Conservation (phyloP, 2,329 filamentous ascomycete species). For the Metarhizium sp. region DNA sequence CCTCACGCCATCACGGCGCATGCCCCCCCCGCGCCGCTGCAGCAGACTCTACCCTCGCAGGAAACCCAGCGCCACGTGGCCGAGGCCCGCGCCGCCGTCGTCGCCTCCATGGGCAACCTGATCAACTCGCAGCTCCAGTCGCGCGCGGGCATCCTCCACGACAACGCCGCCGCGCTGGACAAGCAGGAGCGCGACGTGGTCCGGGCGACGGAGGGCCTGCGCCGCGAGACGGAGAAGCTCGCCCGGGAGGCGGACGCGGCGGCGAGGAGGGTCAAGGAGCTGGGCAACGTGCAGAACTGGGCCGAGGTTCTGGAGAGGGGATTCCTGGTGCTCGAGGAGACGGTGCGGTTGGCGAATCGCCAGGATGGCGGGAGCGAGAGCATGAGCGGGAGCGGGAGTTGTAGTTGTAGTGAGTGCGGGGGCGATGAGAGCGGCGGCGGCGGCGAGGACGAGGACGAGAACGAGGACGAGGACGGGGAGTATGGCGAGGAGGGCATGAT, state of each 20-base stretch:
- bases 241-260: slow-evolving; percentile 54
- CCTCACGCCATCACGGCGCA: slow-evolving; percentile 5
- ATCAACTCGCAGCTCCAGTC: slow-evolving; percentile 59
- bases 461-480: slow-evolving; percentile 3
- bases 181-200: slow-evolving; percentile 59
- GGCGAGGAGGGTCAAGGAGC: slow-evolving; percentile 60
- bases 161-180: slow-evolving; percentile 54
- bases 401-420: slow-evolving; percentile 28
- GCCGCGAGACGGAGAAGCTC: slow-evolving; percentile 56
- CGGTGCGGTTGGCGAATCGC: slow-evolving; percentile 43
- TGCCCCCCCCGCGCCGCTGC: slow-evolving; percentile 13
- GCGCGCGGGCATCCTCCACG: slow-evolving; percentile 60
- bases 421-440: slow-evolving; percentile 12
- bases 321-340: slow-evolving; percentile 56
- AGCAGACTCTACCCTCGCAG: slow-evolving; percentile 30
- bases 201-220: slow-evolving; percentile 49
- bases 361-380: slow-evolving; percentile 4
- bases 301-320: slow-evolving; percentile 69
- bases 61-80: slow-evolving; percentile 38
- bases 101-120: slow-evolving; percentile 58
- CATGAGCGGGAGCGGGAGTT: slow-evolving; percentile 7
- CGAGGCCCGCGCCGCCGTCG: slow-evolving; percentile 48
- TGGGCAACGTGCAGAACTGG: slow-evolving; percentile 81
- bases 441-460: slow-evolving; percentile 3
- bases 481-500: slow-evolving; percentile 12